Conservation (phyloP, 441 rosid species). For the Populus hybrid region DNA sequence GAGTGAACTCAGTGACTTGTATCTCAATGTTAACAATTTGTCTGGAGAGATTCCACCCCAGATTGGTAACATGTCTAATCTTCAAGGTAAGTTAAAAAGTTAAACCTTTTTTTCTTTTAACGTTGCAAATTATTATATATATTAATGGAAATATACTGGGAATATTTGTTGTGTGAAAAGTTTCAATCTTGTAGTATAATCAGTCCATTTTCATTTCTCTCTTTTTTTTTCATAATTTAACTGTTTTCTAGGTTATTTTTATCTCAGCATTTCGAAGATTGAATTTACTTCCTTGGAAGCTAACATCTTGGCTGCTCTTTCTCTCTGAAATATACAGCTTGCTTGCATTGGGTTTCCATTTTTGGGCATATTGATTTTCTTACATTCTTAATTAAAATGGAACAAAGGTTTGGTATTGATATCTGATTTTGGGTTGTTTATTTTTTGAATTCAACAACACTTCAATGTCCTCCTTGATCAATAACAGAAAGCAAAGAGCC, state of each 20-base stretch:
- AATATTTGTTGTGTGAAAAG: neutral
- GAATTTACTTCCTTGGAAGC: neutral
- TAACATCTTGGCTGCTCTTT: neutral
- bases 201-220: neutral
- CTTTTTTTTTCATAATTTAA: neutral
- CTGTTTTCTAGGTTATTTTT: neutral
- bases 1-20: conserved; percentile 65
- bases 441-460: neutral
- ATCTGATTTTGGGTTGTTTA: neutral
- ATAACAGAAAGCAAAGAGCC: neutral
- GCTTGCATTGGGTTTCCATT: neutral
- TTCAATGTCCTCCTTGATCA: neutral
- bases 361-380: neutral
- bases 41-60: conserved; percentile 74
- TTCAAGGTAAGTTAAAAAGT: conserved; percentile 63
- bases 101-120: neutral
- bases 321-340: neutral
- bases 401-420: neutral
- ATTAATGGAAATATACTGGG: neutral
- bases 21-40: conserved; percentile 77
- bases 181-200: neutral
- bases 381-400: neutral
- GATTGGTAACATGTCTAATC: conserved; percentile 65
- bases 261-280: neutral
- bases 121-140: no score